Conservation (phyloP, 129 eudicot genomes). For the Tagetes patula region DNA sequence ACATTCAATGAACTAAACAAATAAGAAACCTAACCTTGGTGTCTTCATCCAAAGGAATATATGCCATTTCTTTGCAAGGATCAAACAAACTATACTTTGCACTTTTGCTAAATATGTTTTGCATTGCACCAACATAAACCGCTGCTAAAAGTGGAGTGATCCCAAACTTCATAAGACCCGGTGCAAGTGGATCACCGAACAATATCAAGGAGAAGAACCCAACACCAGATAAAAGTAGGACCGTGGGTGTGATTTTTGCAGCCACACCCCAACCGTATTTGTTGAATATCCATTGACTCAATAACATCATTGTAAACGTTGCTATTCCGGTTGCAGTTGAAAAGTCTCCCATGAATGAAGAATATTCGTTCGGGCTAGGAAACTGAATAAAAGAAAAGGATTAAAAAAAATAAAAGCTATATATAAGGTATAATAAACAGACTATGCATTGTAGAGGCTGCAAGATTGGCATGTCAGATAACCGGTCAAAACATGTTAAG, state of each 20-base stretch:
- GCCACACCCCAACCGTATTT: conserved; percentile 99
- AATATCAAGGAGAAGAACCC: conserved; percentile 90
- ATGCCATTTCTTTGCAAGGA: conserved; percentile 99
- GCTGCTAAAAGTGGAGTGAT: conserved; percentile 97
- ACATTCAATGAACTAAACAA: neutral
- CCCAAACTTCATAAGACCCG: conserved; percentile 70
- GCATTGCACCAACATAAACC: conserved; percentile 97
- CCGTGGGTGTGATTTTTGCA: conserved; percentile 91
- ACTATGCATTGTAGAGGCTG: neutral
- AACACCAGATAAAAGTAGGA: conserved; percentile 87
- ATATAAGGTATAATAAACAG: neutral
- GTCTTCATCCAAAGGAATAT: conserved; percentile 97
- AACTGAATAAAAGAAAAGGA: conserved; percentile 45
- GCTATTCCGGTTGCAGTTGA: conserved; percentile 97
- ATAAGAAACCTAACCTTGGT: conserved; percentile 65
- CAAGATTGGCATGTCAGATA: neutral
- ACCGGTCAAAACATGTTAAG: neutral
- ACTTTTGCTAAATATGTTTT: conserved; percentile 95
- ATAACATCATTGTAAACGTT: conserved; percentile 92
- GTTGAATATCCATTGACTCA: conserved; percentile 94
- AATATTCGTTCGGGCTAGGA: conserved; percentile 95
- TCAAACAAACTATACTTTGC: conserved; percentile 98
- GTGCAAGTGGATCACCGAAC: conserved; percentile 82
- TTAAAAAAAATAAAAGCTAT: neutral
- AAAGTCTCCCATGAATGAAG: conserved; percentile 99